Base-by-base conservation (phyloP, 768 basidiomycete genomes). In the Tulasnella sp. region DNA sequence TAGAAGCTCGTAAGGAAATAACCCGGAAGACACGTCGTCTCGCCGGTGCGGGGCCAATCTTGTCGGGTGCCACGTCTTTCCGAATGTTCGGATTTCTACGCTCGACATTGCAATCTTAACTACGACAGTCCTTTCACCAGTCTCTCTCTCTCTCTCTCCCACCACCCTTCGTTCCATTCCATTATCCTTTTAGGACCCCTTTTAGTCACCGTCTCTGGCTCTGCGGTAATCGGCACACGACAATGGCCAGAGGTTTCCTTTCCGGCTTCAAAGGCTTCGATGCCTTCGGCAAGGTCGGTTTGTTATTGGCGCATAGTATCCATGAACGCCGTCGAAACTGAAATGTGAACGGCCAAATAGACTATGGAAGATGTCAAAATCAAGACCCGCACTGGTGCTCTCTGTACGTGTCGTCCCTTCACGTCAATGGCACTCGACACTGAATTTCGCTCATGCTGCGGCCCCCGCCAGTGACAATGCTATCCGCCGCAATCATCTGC, bases 361-460 rank as follows among this genome's bases (percentile, higher is more conserved):
- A 99, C 97, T 45, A 94, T 94, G 83, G 97, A 99, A 82, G 97
- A 99, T 86, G 97, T 99, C 79, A 99, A 99, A 85, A 94, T 99
- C 85, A 96, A 96, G 87, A 99, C 97, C 40, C 90, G 96, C 76
- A 94, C 93, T 67, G 96, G 93, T 79, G 97, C 93, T 79, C 86
- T 96, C 80, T 86, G 96, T 97, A 80, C 83, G 93, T 85, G n/a
- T 69, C 25, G 34, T 36, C 17, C 45, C 71, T 12, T 36, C 17
- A 25, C 52, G 70, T 72, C 38, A 68, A 36, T 38, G 76, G 77
- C 67, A 25, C 70, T n/a, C 70, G 17, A 11, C 45, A 74, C 36
- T 31, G 77, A 79, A 74, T 76, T 15, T 38, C 76, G 40, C 73
- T 52, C n/a, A 39, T 52, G 49, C 49, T n/a, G n/a, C n/a, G n/a